Base-by-base conservation (phyloP, 2,329 filamentous ascomycete genomes). In the Paracoccidioides brasiliensis region DNA sequence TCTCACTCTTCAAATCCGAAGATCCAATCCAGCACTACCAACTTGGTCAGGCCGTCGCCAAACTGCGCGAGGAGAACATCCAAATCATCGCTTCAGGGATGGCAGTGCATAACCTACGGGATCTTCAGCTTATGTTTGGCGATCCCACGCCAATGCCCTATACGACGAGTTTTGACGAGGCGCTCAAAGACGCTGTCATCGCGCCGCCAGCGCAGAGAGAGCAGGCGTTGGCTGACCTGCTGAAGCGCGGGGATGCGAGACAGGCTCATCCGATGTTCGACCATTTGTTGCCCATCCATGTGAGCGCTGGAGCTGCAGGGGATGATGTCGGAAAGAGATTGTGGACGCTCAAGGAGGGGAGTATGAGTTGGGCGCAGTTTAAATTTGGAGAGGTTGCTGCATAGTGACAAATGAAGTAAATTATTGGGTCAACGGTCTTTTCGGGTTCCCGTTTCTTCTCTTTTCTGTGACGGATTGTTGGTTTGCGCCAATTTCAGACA, bases 61-160 rank as follows among this genome's bases (percentile, higher is more conserved):
- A 76, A n/a, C 76, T 90, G 1, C 79, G 86, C 14, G 81, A 86
- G 14, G 78, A 86, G 54, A 80, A 80, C 15, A 76, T 88, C 53
- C 74, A 85, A 51, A 82, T 90, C 57, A 79, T 90, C 48, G 80
- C 80, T 30, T 84, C 84, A 0, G 86, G 86, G 9, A 88, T 89
- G 84, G 83, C 84, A 0, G 85, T 86, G 28, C 84, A 87, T 62
- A 87, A 87, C 61, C 71, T 86, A 40, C 74, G 79, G 0, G 80
- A 86, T 59, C 52, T 80, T 61, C 70, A 70, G 15, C 72, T 74
- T 62, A 67, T 71, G 12, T 72, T 74, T 60, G 74, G 73, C 6
- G 68, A 74, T 48, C 68, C 72, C 9, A 63, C 62, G 8, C 77
- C 79, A 0, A 59, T 82, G 62, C 78, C 81, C 9, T 84, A 84